Evolutionary conservation across 306 rosid genomes (phyloP).

Genomic region (Acacia acuminata): DNA sequence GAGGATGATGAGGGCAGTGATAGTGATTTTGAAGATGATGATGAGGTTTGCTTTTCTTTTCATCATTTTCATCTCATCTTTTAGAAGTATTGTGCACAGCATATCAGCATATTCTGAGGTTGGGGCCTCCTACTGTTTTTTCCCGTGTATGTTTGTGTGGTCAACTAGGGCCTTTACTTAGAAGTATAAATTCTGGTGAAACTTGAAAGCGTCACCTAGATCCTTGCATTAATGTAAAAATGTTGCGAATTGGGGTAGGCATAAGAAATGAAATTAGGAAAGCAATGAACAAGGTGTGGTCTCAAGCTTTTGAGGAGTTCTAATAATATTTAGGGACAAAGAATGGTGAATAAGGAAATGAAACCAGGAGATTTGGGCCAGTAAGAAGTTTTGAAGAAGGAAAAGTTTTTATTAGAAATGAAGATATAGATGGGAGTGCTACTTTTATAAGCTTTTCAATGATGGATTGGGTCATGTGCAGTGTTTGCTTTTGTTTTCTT

Average conservation of each 20-base stretch:
- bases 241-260: too few relatives aligned
- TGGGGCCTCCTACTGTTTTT: neutral
- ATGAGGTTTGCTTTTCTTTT: conserved; percentile 56
- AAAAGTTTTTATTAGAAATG: too few relatives aligned
- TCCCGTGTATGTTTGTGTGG: neutral
- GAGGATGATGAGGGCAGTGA: conserved; percentile 43
- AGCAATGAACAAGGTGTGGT: too few relatives aligned
- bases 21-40: conserved; percentile 64
- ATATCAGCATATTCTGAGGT: neutral
- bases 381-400: too few relatives aligned
- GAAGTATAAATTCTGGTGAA: neutral
- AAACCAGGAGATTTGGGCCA: too few relatives aligned
- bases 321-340: too few relatives aligned
- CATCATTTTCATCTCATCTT: conserved; percentile 18
- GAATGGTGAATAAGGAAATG: too few relatives aligned
- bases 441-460: too few relatives aligned
- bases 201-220: neutral
- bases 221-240: neutral
- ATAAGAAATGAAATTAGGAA: too few relatives aligned
- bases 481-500: conserved; percentile 4
- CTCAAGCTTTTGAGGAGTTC: too few relatives aligned
- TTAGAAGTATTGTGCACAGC: conserved; percentile 3
- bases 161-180: neutral
- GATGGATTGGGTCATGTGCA: neutral
- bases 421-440: too few relatives aligned